Base-by-base conservation (phyloP, 306 rosid species). In the Elaeagnus macrophylla region DNA sequence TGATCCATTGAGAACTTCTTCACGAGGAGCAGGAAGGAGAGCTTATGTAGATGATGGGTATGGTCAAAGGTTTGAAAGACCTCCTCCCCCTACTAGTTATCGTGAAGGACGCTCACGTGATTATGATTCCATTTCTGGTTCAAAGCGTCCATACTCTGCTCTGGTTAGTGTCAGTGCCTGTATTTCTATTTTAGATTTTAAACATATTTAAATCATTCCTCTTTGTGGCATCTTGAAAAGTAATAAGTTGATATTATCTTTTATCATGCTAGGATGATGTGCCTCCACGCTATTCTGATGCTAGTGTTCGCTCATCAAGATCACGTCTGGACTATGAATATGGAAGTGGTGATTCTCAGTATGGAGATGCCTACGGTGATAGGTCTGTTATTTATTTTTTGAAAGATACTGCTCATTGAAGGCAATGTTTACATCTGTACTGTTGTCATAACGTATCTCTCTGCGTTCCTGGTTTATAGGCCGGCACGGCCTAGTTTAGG, bases 1-100 rank as follows among this genome's bases (percentile, higher is more conserved):
- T 40, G 99, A 87, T 10, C 51, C 72, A 42, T 93, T 89, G 8
- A 73, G 99, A 67, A 86, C 79, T 61, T 59, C 88, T 10, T 67
- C 94, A 12, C 94, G 87, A 19, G 57, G 78, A 45, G 71, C 72
- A 14, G 71, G 82, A 1, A 87, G 99, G 80, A 80, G 99, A 74
- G 82, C 81, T 70, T 93, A 93, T 64, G 85, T 77, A 51, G 96
- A 93, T 64, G 99, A 88, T 50, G 83, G 88, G 20, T 84, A 87
- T 65, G 71, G 75, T 44, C 95, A 71, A 57, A 79, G 94, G 73
- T 83, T 84, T 67, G 96, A 84, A 56, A 82, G 99, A 68, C 82
- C 88, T 7, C 77, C 88, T 10, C 84, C 84, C 41, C 78, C 77
- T 71, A 69, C 80, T 37, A 87, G 85, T 75, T 77, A 84, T 44